phyloP scores from a whole-genome alignment of 148 eudicot genomes.

The Oxyria digyna region DNA sequence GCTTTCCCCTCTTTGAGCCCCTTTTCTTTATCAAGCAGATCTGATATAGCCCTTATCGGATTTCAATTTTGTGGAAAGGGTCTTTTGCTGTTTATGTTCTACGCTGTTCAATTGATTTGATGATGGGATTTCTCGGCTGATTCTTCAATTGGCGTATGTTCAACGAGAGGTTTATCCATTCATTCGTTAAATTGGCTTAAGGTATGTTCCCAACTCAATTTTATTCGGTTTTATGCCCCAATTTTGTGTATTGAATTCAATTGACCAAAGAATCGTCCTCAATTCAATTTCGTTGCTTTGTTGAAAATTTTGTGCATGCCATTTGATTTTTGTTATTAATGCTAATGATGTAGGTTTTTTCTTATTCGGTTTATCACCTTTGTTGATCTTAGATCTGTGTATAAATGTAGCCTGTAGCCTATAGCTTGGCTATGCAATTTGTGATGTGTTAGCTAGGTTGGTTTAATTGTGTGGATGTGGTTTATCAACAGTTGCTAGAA shows the following conservation, averaged over 20 bases:
- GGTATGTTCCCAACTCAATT: background rate
- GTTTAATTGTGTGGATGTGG: background rate
- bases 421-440: background rate
- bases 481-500: background rate
- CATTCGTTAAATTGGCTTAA: slow-evolving; percentile 3
- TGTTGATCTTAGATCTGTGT: background rate
- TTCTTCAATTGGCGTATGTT: slow-evolving; percentile 3
- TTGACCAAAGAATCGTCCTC: background rate
- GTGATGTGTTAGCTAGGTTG: background rate
- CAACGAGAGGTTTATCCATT: background rate
- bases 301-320: background rate
- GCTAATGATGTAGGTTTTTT: background rate
- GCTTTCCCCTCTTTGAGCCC: background rate
- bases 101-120: background rate
- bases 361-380: background rate
- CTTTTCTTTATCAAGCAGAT: background rate
- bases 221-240: background rate
- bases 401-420: too few species aligned
- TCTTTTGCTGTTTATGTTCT: background rate
- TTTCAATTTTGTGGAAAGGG: background rate
- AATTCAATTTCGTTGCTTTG: background rate
- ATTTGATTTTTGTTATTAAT: background rate
- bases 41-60: background rate
- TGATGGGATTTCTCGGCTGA: slow-evolving; percentile 1
- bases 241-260: background rate